A percentile compares a stretch with the other conserved stretches of the same genome.
phyloP scores from a whole-genome alignment of 768 basidiomycete genomes.

The Tephrocybe sp. region DNA sequence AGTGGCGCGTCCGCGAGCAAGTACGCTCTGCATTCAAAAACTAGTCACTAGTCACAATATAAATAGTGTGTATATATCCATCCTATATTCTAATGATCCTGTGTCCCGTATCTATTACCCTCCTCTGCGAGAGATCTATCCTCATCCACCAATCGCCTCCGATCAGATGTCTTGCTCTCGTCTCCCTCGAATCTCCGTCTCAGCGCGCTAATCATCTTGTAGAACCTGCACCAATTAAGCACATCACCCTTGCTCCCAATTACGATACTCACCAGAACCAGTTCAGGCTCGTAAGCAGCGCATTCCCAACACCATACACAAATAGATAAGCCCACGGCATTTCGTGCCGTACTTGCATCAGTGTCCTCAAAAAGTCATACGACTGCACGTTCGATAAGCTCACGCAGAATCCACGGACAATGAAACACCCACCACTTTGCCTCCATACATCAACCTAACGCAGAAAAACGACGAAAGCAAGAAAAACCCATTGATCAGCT shows the following conservation, averaged over 20 bases:
- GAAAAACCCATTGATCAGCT: conserved; percentile 70
- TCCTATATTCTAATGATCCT: background rate
- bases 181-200: conserved; percentile 60
- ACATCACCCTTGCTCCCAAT: background rate
- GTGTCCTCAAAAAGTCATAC: conserved; percentile 60
- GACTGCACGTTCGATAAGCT: conserved; percentile 42
- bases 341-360: conserved; percentile 53
- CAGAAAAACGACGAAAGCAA: conserved; percentile 70
- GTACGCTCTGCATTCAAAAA: conserved; percentile 38
- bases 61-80: background rate
- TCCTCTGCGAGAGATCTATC: conserved; percentile 4
- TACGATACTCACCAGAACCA: conserved; percentile 66
- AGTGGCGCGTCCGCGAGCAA: conserved; percentile 60
- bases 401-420: background rate
- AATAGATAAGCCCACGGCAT: conserved; percentile 52
- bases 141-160: background rate
- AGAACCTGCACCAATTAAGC: conserved; percentile 49
- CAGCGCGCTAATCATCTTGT: conserved; percentile 69
- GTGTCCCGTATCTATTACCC: conserved; percentile 7
- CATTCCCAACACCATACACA: conserved; percentile 58
- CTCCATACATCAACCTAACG: conserved; percentile 73
- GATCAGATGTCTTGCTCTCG: too few species aligned
- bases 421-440: conserved; percentile 37
- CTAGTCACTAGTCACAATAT: too few species aligned
- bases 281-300: conserved; percentile 72